Percentiles rank a stretch among this genome's conserved stretches.
These are phyloP conservation scores for Hypericum androsaemum DNA, from an alignment of 345 rosid species.

Conservation along the genomic window DNA sequence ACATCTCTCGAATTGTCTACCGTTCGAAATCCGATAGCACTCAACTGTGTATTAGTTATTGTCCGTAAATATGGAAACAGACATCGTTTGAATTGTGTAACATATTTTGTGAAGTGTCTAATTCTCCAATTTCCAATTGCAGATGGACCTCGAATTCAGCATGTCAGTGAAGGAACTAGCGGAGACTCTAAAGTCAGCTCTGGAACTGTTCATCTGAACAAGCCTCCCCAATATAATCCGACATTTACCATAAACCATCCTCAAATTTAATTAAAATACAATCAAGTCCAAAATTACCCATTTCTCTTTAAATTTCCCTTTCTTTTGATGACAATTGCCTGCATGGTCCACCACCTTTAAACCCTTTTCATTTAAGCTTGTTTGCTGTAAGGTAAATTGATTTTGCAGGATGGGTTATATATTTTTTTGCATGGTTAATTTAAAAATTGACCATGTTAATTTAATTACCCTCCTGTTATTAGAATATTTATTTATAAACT, in stretches of 20 bases:
- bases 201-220: slow-evolving; percentile 40
- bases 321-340: slow-evolving; percentile 16
- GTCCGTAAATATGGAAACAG: too few relatives aligned
- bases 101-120: too few relatives aligned
- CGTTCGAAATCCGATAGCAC: too few relatives aligned
- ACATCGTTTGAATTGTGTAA: not conserved
- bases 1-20: not conserved
- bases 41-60: too few relatives aligned
- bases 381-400: slow-evolving; percentile 28
- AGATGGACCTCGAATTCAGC: slow-evolving; percentile 64
- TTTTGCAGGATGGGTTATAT: slow-evolving; percentile 33
- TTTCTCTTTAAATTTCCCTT: not conserved
- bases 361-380: slow-evolving; percentile 18
- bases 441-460: slow-evolving; percentile 21
- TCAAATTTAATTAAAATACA: not conserved
- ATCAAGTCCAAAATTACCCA: not conserved
- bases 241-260: slow-evolving; percentile 7
- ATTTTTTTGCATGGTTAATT: slow-evolving; percentile 25
- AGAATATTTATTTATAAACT: slow-evolving; percentile 11
- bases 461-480: slow-evolving; percentile 23
- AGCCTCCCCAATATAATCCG: not conserved
- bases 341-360: slow-evolving; percentile 18
- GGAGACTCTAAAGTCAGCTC: slow-evolving; percentile 42
- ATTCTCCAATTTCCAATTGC: slow-evolving; percentile 11
- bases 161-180: slow-evolving; percentile 63